Evolutionary conservation across 1,139 yeast genomes (phyloP), one percentile per base, ranked within the genome.

Genomic region (Lipomyces yarrowii): DNA sequence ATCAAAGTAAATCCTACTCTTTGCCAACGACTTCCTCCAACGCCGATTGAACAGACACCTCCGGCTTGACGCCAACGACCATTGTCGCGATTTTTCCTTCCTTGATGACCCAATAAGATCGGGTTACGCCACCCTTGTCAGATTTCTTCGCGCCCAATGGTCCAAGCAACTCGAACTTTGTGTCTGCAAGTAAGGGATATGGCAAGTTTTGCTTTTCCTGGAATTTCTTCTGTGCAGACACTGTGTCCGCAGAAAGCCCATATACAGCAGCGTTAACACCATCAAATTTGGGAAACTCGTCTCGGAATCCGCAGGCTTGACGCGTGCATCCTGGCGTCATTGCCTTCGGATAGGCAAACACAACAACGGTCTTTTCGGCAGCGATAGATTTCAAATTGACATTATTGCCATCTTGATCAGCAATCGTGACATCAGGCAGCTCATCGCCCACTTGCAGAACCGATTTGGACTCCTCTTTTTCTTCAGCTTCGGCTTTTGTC

Each of bases 281-380:
- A 57, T 80, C 77, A 72, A 91, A 84, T 59, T 84, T 83, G 13
- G 83, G 81, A 75, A 80, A 87, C 72, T 85, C 85, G 71, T 85
- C 87, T 73, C 94, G 87, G 77, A 90, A 94, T 0, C 97, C 98
- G 77, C 90, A 85, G 1, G 92, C 98, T 79, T 94, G 99, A 74
- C 60, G 46, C 26, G 82, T 92, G 78, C 98, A 93, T 1, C 98
- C 98, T 0, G 98, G 97, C 0, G 99, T 94, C 48, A 89, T 87
- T 0, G 98, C 99, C 74, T 84, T 89, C 63, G 99, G 98, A 75
- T 92, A 94, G 18, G 97, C 85, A 84, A 61, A 90, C 83, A 72
- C 88, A 3, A 77, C 80, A 23, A 77, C 70, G 6, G 72, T 61
- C 52, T 65, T 60, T 55, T 66, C 58, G 18, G 71, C 73, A 15